Evolutionary conservation across 495 filamentous ascomycete species (phyloP).

Genomic region (Daldinia concentrica): DNA sequence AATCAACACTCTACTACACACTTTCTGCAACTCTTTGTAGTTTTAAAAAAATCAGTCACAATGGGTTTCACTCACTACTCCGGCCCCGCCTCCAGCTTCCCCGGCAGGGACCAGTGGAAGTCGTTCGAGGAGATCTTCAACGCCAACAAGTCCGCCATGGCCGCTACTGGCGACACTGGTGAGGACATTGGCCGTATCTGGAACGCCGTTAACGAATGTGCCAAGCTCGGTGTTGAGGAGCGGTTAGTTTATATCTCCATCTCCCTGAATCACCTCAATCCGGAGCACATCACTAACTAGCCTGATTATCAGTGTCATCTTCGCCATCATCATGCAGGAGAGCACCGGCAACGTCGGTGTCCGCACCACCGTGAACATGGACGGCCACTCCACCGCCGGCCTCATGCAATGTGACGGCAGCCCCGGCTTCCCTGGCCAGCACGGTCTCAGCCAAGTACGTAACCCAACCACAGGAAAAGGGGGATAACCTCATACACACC

Average conservation of each 20-base stretch:
- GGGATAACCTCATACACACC: not conserved
- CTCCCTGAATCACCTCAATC: not conserved
- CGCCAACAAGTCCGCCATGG: slow-evolving; percentile 49
- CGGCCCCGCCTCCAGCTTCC: slow-evolving; percentile 51
- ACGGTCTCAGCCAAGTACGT: slow-evolving; percentile 50
- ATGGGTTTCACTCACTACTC: slow-evolving; percentile 46
- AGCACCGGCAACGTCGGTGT: slow-evolving; percentile 54
- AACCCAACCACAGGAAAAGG: slow-evolving; percentile 5
- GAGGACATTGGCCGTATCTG: slow-evolving; percentile 51
- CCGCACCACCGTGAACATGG: slow-evolving; percentile 45
- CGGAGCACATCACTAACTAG: slow-evolving; percentile 1
- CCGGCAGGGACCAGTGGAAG: slow-evolving; percentile 47
- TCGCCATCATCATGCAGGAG: slow-evolving; percentile 58
- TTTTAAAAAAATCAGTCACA: slow-evolving; percentile 19
- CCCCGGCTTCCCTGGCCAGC: slow-evolving; percentile 44
- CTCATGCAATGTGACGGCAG: slow-evolving; percentile 51
- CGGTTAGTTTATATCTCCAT: slow-evolving; percentile 35
- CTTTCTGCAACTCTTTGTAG: not conserved
- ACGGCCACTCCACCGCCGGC: slow-evolving; percentile 48
- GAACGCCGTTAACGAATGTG: slow-evolving; percentile 45
- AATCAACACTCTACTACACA: slow-evolving; percentile 7
- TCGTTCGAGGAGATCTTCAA: slow-evolving; percentile 53
- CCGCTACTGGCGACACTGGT: slow-evolving; percentile 45
- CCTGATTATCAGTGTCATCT: slow-evolving; percentile 42
- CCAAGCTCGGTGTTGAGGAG: slow-evolving; percentile 53